Evolutionary conservation across 2,329 filamentous ascomycete species (phyloP).

Genomic region (Fusarium sp.): DNA sequence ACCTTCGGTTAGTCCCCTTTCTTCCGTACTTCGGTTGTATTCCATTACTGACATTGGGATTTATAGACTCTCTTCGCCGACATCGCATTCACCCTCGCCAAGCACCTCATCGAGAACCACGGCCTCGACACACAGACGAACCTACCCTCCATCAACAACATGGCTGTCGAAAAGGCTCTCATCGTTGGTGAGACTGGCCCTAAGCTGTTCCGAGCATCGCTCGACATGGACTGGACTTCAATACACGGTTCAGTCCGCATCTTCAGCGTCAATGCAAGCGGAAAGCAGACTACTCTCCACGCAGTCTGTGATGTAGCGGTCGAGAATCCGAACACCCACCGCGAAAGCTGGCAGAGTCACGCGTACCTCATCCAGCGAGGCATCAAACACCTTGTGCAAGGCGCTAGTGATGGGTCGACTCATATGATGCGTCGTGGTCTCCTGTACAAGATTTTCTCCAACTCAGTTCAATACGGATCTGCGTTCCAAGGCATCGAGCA

Average conservation of each 20-base stretch:
- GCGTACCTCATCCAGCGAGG: not conserved
- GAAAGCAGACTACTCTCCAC: not conserved
- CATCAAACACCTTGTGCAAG: not conserved
- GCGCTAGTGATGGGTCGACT: not conserved
- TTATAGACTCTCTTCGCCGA: not conserved
- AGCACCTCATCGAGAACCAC: not conserved
- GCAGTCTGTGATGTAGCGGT: not conserved
- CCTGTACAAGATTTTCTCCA: conserved; percentile 71
- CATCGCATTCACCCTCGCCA: not conserved
- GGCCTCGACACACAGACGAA: not conserved
- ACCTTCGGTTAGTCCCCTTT: not conserved
- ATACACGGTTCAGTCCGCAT: not conserved
- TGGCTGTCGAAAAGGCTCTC: not conserved
- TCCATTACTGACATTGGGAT: accelerated
- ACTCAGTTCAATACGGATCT: conserved; percentile 64
- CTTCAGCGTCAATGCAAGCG: not conserved
- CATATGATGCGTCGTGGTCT: conserved; percentile 33
- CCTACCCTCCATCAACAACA: not conserved
- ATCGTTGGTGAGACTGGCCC: not conserved
- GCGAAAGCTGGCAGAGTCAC: not conserved
- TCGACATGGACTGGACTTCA: not conserved
- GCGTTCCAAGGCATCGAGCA: conserved; percentile 67
- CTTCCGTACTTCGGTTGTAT: accelerated
- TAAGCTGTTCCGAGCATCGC: not conserved
- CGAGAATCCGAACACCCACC: not conserved